These are phyloP conservation scores for Leccinum barrowsii DNA, from an alignment of 768 basidiomycete genomes.

Conservation along the genomic window DNA sequence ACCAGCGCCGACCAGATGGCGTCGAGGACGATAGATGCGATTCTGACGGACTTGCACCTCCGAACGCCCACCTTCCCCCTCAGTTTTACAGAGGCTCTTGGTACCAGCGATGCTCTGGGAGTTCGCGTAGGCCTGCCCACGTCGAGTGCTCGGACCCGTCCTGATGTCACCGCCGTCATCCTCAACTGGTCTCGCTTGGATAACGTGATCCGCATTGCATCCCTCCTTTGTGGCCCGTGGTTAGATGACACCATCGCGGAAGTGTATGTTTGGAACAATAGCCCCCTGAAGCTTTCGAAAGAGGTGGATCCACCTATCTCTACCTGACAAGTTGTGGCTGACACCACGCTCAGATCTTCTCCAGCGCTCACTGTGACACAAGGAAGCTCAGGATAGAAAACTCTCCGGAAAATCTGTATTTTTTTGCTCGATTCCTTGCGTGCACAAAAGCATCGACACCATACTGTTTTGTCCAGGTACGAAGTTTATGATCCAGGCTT, in stretches of 20 bases:
- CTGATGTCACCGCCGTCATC: conserved; percentile 53
- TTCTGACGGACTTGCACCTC: conserved; percentile 14
- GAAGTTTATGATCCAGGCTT: neutral
- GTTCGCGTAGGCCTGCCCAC: conserved; percentile 12
- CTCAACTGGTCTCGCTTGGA: conserved; percentile 66
- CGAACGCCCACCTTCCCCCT: conserved; percentile 13
- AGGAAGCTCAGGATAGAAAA: conserved; percentile 51
- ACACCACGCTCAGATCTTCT: conserved; percentile 37
- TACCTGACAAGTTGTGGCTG: neutral
- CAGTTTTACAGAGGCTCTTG: conserved; percentile 14
- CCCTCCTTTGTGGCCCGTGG: conserved; percentile 45
- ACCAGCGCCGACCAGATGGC: neutral
- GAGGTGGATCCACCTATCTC: conserved; percentile 32
- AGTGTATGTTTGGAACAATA: conserved; percentile 66
- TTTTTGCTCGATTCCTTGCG: conserved; percentile 59
- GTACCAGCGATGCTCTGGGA: neutral
- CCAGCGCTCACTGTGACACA: conserved; percentile 38
- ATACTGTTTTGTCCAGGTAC: conserved; percentile 63
- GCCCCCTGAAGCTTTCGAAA: conserved; percentile 37
- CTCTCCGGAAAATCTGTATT: conserved; percentile 54
- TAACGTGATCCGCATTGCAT: conserved; percentile 56
- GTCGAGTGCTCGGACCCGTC: conserved; percentile 8
- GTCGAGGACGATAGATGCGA: conserved; percentile 3
- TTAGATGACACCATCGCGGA: conserved; percentile 43
- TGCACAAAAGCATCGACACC: conserved; percentile 48